Percentiles rank a stretch among this genome's conserved stretches.
Conservation (phyloP, 768 basidiomycete species). For the Suillus subalutaceus region DNA sequence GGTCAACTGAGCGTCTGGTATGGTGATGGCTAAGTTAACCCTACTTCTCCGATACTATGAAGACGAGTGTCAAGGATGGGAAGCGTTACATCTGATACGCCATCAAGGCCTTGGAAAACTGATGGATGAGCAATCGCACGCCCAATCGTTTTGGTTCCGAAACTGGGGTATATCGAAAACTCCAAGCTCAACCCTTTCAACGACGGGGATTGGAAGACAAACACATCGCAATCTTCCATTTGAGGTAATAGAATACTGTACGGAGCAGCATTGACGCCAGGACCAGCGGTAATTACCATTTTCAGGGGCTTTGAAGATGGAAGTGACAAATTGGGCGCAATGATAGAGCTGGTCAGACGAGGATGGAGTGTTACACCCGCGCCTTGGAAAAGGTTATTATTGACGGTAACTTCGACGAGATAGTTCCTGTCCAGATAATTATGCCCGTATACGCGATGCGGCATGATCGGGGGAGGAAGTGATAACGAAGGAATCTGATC, state of each 20-base stretch:
- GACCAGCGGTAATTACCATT: slow-evolving; percentile 90
- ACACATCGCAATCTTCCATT: slow-evolving; percentile 66
- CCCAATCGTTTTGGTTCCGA: slow-evolving; percentile 96
- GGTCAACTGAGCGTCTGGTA: slow-evolving; percentile 10
- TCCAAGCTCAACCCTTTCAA: slow-evolving; percentile 78
- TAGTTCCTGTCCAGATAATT: slow-evolving; percentile 88
- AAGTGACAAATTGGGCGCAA: slow-evolving; percentile 66
- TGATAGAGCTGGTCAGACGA: slow-evolving; percentile 69
- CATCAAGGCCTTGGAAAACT: slow-evolving; percentile 61
- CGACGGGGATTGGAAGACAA: slow-evolving; percentile 84
- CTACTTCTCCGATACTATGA: slow-evolving; percentile 91
- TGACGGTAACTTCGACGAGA: slow-evolving; percentile 86
- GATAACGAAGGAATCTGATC: slow-evolving; percentile 95
- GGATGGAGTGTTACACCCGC: slow-evolving; percentile 65
- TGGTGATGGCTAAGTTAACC: slow-evolving; percentile 15
- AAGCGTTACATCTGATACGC: slow-evolving; percentile 53
- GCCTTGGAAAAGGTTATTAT: slow-evolving; percentile 46
- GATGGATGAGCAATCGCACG: slow-evolving; percentile 85
- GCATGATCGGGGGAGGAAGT: slow-evolving; percentile 97
- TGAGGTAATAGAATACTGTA: slow-evolving; percentile 90
- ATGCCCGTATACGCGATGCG: slow-evolving; percentile 96
- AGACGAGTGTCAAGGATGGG: slow-evolving; percentile 93
- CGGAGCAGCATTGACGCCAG: slow-evolving; percentile 83
- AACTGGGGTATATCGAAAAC: slow-evolving; percentile 95
- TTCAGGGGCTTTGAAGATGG: slow-evolving; percentile 82